Conservation (phyloP, 371 early-diverging fungal genomes). For the Mortierella sp. region DNA sequence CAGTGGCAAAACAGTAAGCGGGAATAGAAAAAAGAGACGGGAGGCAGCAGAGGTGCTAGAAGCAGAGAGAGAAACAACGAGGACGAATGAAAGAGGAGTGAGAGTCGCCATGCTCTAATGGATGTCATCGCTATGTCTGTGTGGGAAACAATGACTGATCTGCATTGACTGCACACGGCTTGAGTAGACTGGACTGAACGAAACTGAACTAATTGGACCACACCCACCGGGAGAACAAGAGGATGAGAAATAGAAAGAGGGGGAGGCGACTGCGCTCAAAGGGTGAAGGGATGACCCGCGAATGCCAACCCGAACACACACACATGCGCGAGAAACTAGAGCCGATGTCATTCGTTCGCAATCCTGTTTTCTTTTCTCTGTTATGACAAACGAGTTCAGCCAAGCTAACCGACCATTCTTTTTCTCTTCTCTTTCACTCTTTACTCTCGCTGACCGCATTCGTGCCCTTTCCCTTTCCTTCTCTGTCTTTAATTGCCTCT, state of each 20-base stretch:
- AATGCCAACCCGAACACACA: background rate
- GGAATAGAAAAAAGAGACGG: background rate
- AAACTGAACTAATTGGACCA: background rate
- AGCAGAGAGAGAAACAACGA: background rate
- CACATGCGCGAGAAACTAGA: background rate
- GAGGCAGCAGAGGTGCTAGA: background rate
- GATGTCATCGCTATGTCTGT: background rate
- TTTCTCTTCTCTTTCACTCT: background rate
- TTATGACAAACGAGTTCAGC: too few species aligned
- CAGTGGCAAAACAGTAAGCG: background rate
- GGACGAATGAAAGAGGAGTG: background rate
- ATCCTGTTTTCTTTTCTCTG: background rate
- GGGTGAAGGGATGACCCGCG: constrained; percentile 6
- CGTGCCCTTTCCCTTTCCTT: background rate
- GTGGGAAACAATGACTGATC: background rate
- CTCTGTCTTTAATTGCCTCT: background rate
- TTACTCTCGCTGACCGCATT: background rate
- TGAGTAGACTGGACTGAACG: background rate
- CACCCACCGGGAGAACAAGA: background rate
- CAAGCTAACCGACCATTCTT: background rate
- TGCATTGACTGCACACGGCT: background rate
- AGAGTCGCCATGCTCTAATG: background rate
- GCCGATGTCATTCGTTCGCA: background rate
- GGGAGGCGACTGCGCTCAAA: background rate
- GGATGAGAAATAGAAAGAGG: background rate